These are phyloP conservation scores for Neltuma alba DNA, from an alignment of 306 rosid genomes.

Conservation along the genomic window DNA sequence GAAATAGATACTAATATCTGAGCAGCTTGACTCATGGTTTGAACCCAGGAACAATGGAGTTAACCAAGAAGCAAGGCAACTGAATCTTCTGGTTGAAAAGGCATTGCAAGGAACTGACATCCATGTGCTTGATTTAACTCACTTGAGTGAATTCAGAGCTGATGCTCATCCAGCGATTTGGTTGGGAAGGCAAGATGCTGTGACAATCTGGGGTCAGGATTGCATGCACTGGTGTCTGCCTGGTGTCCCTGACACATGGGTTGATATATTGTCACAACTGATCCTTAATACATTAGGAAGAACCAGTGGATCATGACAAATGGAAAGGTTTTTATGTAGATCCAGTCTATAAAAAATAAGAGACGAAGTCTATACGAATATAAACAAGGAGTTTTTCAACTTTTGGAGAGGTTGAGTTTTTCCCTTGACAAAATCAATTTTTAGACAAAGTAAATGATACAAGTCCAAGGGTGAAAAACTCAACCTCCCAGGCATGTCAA, in stretches of 20 bases:
- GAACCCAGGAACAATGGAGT: constrained; percentile 84
- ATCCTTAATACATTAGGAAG: constrained; percentile 44
- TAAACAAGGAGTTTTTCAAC: neutral
- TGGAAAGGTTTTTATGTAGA: neutral
- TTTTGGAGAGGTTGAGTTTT: neutral
- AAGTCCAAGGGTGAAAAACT: neutral
- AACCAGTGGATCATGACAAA: constrained; percentile 6
- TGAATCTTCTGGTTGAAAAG: constrained; percentile 64
- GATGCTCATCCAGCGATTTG: constrained; percentile 93
- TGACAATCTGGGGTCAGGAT: constrained; percentile 85
- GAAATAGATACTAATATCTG: constrained; percentile 47
- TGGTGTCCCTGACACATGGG: constrained; percentile 96
- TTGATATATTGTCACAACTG: constrained; percentile 68
- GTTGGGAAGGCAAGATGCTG: constrained; percentile 90
- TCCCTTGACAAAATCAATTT: neutral
- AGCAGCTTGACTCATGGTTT: constrained; percentile 86
- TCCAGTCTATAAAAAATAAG: neutral
- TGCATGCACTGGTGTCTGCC: constrained; percentile 96
- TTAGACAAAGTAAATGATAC: constrained; percentile 6
- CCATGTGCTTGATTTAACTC: constrained; percentile 61
- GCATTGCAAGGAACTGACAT: constrained; percentile 51
- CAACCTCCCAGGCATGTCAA: neutral
- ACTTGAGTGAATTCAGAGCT: constrained; percentile 80
- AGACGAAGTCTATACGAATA: neutral
- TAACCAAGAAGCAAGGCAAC: constrained; percentile 75